phyloP scores from a whole-genome alignment of 306 rosid species.

The Inga leiocalycina region DNA sequence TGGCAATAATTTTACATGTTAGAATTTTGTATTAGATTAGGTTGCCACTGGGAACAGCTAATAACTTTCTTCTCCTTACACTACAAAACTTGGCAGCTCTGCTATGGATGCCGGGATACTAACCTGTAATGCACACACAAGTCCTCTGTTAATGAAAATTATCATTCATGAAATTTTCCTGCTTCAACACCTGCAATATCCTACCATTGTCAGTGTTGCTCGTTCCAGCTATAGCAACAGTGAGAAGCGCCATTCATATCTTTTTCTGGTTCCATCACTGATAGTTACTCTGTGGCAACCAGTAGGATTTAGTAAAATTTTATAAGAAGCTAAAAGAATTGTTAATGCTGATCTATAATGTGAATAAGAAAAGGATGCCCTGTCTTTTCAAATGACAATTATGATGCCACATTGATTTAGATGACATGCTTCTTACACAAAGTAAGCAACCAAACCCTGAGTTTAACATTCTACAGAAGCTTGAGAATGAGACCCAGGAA shows the following conservation, averaged over 20 bases:
- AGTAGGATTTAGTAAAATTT: constrained; percentile 14
- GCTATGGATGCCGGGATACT: constrained; percentile 30
- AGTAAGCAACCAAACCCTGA: constrained; percentile 16
- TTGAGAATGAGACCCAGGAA: constrained; percentile 14
- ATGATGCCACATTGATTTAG: neutral
- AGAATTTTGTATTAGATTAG: constrained; percentile 48
- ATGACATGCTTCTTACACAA: constrained; percentile 4
- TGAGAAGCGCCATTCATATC: constrained; percentile 26
- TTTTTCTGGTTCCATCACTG: neutral
- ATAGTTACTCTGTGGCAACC: constrained; percentile 5
- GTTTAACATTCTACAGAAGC: neutral
- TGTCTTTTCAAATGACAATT: neutral
- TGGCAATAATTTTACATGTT: constrained; percentile 51
- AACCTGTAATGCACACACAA: constrained; percentile 62
- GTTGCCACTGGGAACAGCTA: constrained; percentile 44
- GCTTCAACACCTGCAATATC: constrained; percentile 23
- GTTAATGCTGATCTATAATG: neutral
- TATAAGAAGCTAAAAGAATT: neutral
- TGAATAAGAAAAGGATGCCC: neutral
- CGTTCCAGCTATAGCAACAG: constrained; percentile 33
- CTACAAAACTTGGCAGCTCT: constrained; percentile 72
- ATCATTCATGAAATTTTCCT: constrained; percentile 23
- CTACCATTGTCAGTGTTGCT: constrained; percentile 29
- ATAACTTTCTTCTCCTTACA: constrained; percentile 43
- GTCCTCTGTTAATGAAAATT: constrained; percentile 33